phyloP scores from a whole-genome alignment of 768 basidiomycete genomes.

The Pholiota microspora region DNA sequence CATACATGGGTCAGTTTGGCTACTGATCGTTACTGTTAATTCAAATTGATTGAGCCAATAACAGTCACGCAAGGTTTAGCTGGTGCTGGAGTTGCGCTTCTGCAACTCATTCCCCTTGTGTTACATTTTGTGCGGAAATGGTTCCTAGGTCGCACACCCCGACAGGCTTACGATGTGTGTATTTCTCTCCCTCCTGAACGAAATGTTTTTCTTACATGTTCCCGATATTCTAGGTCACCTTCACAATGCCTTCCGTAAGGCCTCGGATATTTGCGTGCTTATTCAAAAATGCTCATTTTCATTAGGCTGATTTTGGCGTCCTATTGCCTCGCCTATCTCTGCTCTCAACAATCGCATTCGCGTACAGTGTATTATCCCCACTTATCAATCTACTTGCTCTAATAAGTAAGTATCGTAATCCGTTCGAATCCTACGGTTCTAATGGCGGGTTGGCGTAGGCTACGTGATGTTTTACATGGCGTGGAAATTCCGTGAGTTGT shows the following conservation, averaged over 20 bases:
- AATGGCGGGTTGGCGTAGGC: slow-evolving; percentile 19
- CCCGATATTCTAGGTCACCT: slow-evolving; percentile 35
- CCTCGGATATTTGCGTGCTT: too few species aligned
- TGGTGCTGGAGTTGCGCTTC: slow-evolving; percentile 50
- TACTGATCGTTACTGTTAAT: background rate
- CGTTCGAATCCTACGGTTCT: background rate
- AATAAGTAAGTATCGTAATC: slow-evolving; percentile 38
- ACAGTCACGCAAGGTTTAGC: slow-evolving; percentile 50
- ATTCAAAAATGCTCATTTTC: background rate
- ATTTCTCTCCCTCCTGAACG: background rate
- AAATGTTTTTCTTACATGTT: slow-evolving; percentile 10
- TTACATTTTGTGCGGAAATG: slow-evolving; percentile 62
- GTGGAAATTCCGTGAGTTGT: slow-evolving; percentile 51
- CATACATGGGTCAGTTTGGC: slow-evolving; percentile 44
- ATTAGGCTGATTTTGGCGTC: slow-evolving; percentile 48
- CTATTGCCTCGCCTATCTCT: slow-evolving; percentile 50
- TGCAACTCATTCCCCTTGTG: slow-evolving; percentile 51
- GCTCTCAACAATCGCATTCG: slow-evolving; percentile 49
- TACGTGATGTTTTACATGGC: slow-evolving; percentile 59
- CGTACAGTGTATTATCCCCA: slow-evolving; percentile 63
- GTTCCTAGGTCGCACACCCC: slow-evolving; percentile 66
- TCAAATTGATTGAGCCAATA: background rate
- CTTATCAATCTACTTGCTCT: slow-evolving; percentile 64
- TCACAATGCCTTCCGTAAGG: slow-evolving; percentile 51
- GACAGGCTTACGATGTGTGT: slow-evolving; percentile 47